These are phyloP conservation scores for Colletotrichum viniferum DNA, from an alignment of 2,329 filamentous ascomycete genomes.

Conservation along the genomic window DNA sequence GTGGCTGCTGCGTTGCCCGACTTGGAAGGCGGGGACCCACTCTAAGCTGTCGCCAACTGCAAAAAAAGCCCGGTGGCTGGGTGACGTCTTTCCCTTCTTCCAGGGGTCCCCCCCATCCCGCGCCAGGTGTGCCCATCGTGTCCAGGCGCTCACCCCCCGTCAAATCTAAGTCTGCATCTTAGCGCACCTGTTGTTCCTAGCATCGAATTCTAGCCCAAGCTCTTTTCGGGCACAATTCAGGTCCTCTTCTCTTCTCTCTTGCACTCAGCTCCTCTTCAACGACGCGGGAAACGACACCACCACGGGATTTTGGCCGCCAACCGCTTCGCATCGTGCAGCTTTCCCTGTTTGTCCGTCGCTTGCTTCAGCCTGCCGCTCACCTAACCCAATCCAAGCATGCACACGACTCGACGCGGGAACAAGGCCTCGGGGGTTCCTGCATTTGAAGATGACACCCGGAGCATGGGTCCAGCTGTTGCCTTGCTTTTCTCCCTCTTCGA, in stretches of 20 bases:
- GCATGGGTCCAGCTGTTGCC: slow-evolving; percentile 2
- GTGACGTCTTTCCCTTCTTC: slow-evolving; percentile 16
- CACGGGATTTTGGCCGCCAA: background rate
- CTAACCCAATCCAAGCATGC: slow-evolving; percentile 12
- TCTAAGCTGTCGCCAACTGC: background rate
- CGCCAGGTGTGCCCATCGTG: background rate
- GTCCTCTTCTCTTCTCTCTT: background rate
- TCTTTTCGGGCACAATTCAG: background rate
- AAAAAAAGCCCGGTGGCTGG: slow-evolving; percentile 21
- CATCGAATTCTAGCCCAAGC: background rate
- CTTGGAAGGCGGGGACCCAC: background rate
- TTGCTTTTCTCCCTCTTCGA: slow-evolving; percentile 2
- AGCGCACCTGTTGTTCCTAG: background rate
- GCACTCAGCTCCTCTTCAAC: background rate
- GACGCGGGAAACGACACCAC: background rate
- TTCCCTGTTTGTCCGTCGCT: background rate
- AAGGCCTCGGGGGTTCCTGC: slow-evolving; percentile 12
- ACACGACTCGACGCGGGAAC: slow-evolving; percentile 1
- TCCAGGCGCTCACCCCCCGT: background rate
- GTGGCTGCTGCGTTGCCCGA: background rate
- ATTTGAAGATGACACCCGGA: slow-evolving; percentile 15
- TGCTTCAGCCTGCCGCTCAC: background rate
- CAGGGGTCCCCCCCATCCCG: slow-evolving; percentile 15
- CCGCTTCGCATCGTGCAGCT: background rate
- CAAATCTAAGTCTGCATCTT: background rate